These are phyloP conservation scores for Suillus clintonianus DNA, from an alignment of 768 basidiomycete genomes.

Conservation along the genomic window DNA sequence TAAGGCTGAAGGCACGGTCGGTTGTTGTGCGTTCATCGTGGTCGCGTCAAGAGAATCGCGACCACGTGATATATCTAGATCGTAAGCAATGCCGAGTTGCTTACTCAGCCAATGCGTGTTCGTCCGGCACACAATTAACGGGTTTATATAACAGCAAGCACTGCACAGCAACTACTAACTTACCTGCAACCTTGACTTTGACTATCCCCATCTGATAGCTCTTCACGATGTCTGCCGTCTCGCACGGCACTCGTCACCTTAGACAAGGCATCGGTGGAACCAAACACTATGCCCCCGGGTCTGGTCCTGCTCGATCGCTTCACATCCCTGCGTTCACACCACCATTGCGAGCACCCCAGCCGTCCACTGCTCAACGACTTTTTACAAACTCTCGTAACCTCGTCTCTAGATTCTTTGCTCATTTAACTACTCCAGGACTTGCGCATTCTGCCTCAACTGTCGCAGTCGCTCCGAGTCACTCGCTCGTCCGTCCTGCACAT, in stretches of 20 bases:
- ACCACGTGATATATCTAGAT: background rate
- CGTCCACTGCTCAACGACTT: conserved; percentile 44
- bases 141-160: background rate
- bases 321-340: conserved; percentile 47
- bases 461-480: conserved; percentile 2
- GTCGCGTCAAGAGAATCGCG: background rate
- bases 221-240: conserved; percentile 24
- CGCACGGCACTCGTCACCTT: conserved; percentile 26
- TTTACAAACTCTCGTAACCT: conserved; percentile 56
- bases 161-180: background rate
- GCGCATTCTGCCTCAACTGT: conserved; percentile 28
- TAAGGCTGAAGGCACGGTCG: conserved; percentile 47
- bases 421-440: conserved; percentile 58
- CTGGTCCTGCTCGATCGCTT: conserved; percentile 38
- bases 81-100: conserved; percentile 5
- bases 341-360: conserved; percentile 30
- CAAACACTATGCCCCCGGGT: conserved; percentile 1
- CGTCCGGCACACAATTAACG: conserved; percentile 12
- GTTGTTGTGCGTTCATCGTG: conserved; percentile 21
- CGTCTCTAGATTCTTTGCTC: conserved; percentile 54
- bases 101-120: conserved; percentile 22
- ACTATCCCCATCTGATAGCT: background rate
- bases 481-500: conserved; percentile 16
- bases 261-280: conserved; percentile 21
- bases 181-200: background rate